A percentile compares a stretch with the other conserved stretches of the same genome.
phyloP scores from a whole-genome alignment of 2,329 filamentous ascomycete species.

The Fulvia fulva region DNA sequence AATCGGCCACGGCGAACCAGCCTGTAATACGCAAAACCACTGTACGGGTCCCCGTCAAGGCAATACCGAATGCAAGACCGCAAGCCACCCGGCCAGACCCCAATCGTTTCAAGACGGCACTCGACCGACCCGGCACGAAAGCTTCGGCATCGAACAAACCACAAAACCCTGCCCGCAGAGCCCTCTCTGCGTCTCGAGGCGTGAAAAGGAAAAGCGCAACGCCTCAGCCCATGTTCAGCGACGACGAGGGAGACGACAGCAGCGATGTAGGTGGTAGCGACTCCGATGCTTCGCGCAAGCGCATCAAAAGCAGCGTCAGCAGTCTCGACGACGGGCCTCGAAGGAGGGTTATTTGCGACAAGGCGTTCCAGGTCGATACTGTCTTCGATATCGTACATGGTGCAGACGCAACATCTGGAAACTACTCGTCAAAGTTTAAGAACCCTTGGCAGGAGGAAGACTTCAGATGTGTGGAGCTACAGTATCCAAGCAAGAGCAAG shows the following conservation, averaged over 20 bases:
- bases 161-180: conserved; percentile 18
- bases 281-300: conserved; percentile 34
- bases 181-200: conserved; percentile 23
- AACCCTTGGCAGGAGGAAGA: conserved; percentile 41
- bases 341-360: conserved; percentile 19
- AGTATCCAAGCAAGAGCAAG: conserved; percentile 69
- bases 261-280: conserved; percentile 30
- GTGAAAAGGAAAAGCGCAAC: conserved; percentile 36
- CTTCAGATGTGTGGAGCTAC: conserved; percentile 54
- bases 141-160: conserved; percentile 13
- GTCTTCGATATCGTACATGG: conserved; percentile 39
- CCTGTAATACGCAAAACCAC: conserved; percentile 26
- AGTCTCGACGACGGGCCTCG: conserved; percentile 29
- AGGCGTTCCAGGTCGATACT: conserved; percentile 23
- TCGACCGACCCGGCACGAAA: conserved; percentile 17
- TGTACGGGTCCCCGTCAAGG: conserved; percentile 23
- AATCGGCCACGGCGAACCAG: conserved; percentile 14
- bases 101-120: conserved; percentile 24
- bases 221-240: conserved; percentile 34
- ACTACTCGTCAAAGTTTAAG: conserved; percentile 45
- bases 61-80: conserved; percentile 7
- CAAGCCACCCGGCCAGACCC: conserved; percentile 18
- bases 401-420: conserved; percentile 39
- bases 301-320: conserved; percentile 35
- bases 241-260: conserved; percentile 30